These are phyloP conservation scores for Strobilomyces echinocephalus DNA, from an alignment of 768 basidiomycete genomes.

Conservation along the genomic window DNA sequence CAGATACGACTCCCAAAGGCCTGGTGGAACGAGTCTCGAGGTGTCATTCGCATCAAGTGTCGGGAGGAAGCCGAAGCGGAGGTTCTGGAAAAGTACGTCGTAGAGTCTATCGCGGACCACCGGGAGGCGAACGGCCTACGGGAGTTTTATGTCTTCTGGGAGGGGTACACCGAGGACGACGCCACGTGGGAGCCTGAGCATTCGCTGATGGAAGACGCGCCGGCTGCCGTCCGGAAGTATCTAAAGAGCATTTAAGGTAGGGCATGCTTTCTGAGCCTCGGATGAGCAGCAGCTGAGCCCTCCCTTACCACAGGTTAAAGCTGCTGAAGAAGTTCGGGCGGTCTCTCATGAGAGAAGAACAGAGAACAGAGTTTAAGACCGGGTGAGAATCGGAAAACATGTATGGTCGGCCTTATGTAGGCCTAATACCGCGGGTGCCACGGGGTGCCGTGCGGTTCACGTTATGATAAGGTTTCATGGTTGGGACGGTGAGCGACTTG, in stretches of 20 bases:
- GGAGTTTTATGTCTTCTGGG: conserved; percentile 52
- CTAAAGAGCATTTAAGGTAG: conserved; percentile 14
- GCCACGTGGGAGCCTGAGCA: conserved; percentile 58
- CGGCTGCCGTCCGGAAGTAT: conserved; percentile 41
- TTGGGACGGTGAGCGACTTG: background rate
- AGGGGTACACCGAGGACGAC: conserved; percentile 45
- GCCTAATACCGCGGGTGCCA: conserved; percentile 1
- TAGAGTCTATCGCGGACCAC: conserved; percentile 38
- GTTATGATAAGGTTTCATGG: conserved; percentile 14
- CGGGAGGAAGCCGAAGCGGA: conserved; percentile 29
- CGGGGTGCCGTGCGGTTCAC: conserved; percentile 1
- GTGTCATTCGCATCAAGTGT: conserved; percentile 38
- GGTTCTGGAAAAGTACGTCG: conserved; percentile 38
- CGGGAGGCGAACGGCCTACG: conserved; percentile 32
- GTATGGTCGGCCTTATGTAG: conserved; percentile 7
- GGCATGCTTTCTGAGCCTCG: background rate
- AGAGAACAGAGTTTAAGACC: background rate
- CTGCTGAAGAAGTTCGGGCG: background rate
- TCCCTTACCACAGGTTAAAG: conserved; percentile 2
- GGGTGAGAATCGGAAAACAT: conserved; percentile 10
- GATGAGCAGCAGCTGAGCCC: background rate
- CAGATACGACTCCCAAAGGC: conserved; percentile 44
- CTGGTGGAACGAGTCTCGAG: conserved; percentile 49
- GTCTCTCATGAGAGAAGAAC: background rate
- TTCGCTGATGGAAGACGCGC: conserved; percentile 46